A percentile compares a stretch with the other conserved stretches of the same genome.
Evolutionary conservation across 352 stramenopile genomes (phyloP).

Genomic region (Phytopythium litorale): DNA sequence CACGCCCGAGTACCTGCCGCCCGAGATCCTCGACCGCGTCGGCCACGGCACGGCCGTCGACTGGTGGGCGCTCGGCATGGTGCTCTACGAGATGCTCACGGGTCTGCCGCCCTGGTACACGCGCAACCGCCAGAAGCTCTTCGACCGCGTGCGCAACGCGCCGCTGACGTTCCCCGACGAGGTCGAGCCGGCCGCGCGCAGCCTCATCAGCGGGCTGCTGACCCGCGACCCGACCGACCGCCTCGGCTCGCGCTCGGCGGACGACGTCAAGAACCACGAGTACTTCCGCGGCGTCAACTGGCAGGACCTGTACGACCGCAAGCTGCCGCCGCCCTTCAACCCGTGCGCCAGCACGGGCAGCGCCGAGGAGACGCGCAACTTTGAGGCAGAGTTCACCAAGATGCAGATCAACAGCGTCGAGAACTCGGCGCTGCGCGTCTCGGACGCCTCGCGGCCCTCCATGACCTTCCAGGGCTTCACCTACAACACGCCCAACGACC

Average conservation of each 20-base stretch:
- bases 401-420: slow-evolving; percentile 89
- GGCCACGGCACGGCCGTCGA: slow-evolving; percentile 84
- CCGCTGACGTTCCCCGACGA: slow-evolving; percentile 88
- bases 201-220: slow-evolving; percentile 81
- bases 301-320: slow-evolving; percentile 78
- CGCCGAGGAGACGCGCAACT: slow-evolving; percentile 85
- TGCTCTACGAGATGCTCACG: slow-evolving; percentile 90
- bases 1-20: slow-evolving; percentile 86
- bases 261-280: slow-evolving; percentile 84
- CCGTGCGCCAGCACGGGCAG: slow-evolving; percentile 61
- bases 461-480: slow-evolving; percentile 90
- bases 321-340: slow-evolving; percentile 83
- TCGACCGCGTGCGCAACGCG: slow-evolving; percentile 84
- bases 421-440: slow-evolving; percentile 63
- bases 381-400: slow-evolving; percentile 88
- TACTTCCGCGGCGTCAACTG: slow-evolving; percentile 84
- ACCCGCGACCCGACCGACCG: slow-evolving; percentile 78
- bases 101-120: slow-evolving; percentile 85
- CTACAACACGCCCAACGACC: slow-evolving; percentile 87
- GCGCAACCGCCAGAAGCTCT: slow-evolving; percentile 79
- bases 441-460: slow-evolving; percentile 72
- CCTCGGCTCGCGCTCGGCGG: slow-evolving; percentile 65
- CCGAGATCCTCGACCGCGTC: slow-evolving; percentile 77
- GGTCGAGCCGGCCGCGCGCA: slow-evolving; percentile 61
- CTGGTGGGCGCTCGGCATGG: slow-evolving; percentile 89